These are phyloP conservation scores for Gilbertella persicaria DNA, from an alignment of 371 early-diverging fungal species.

Conservation along the genomic window DNA sequence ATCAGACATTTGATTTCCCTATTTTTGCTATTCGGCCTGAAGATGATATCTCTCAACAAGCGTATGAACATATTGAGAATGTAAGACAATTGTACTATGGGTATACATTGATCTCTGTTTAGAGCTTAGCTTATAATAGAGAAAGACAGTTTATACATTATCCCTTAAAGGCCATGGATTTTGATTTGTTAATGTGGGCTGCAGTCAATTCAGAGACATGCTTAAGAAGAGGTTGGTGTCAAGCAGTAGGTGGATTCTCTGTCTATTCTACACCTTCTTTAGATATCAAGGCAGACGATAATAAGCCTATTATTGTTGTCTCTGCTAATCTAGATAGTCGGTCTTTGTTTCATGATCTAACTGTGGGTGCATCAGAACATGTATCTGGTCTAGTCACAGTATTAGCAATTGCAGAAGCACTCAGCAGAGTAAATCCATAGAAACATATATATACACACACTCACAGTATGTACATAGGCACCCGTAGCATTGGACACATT, in stretches of 20 bases:
- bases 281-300: conserved; percentile 52
- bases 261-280: conserved; percentile 71
- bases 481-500: conserved; percentile 43
- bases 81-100: conserved; percentile 16
- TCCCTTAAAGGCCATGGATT: conserved; percentile 71
- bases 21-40: conserved; percentile 65
- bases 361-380: conserved; percentile 52
- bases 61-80: conserved; percentile 33
- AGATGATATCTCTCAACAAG: conserved; percentile 36
- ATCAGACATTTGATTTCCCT: conserved; percentile 61
- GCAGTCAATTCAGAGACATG: conserved; percentile 70
- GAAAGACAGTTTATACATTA: conserved; percentile 49
- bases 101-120: neutral
- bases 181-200: conserved; percentile 74
- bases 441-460: neutral
- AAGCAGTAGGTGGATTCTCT: conserved; percentile 70
- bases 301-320: conserved; percentile 68
- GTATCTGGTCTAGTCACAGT: conserved; percentile 66
- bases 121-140: conserved; percentile 57
- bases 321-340: conserved; percentile 68
- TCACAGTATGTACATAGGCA: conserved; percentile 33
- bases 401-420: conserved; percentile 71
- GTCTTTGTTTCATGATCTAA: conserved; percentile 69
- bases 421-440: conserved; percentile 57
- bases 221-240: conserved; percentile 72